Evolutionary conservation across 495 filamentous ascomycete species (phyloP), one percentile per base, ranked within the genome.

Genomic region (Neurospora sp.): DNA sequence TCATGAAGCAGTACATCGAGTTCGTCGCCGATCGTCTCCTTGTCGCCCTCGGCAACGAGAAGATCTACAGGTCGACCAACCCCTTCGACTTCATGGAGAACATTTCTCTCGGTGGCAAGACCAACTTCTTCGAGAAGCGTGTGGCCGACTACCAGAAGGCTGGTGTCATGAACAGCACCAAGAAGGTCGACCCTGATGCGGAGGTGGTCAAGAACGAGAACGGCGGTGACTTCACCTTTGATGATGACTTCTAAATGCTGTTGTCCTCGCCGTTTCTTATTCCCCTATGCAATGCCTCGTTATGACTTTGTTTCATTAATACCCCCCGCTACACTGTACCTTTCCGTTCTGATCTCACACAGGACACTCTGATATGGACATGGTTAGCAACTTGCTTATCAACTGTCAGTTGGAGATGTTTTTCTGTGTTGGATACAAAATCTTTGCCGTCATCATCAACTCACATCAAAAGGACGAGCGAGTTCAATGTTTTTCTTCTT

Each of bases 61-160:
- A 98, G 88, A 87, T 92, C 81, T 99, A 96, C 89, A 90, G 95
- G 78, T 86, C 90, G 38, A 87, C 92, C 81, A 99, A 99, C 85
- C 96, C 96, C 76, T 99, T 99, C 83, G 96, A 99, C 88, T 99
- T 99, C 85, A 99, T 99, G 96, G 96, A 99, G 89, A 95, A 94
- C 79, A 99, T 99, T 85, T 98, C 96, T 11, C 87, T 99, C 39
- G 93, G 94, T 38, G 96, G 96, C 83, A 99, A 99, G 91, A 99
- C 96, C 82, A 99, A 99, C 88, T 99, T 99, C 92, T 99, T 99
- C 83, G 96, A 99, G 90, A 99, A 99, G 92, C 92, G 96, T 73
- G 96, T 99, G 48, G 96, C 92, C 83, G 96, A 99, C 80, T 99
- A 99, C 89, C 96, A 99, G 85, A 99, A 99, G 88, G 94, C 96